These are phyloP conservation scores for Mortierella alpina DNA, from an alignment of 192 early-diverging fungal species.

Conservation along the genomic window DNA sequence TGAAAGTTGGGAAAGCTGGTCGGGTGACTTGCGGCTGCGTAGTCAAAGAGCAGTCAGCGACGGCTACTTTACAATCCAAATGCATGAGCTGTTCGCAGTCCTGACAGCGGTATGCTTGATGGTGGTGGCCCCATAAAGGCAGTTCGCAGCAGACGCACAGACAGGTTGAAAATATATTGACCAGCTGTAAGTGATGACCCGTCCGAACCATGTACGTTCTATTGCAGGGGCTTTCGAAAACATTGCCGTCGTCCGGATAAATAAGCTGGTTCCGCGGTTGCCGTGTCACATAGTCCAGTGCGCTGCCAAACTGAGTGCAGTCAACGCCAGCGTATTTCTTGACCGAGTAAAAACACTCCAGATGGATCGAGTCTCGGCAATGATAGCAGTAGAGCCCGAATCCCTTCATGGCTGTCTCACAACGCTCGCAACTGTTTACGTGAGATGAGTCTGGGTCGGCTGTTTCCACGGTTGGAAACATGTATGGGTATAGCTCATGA, in stretches of 20 bases:
- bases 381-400: slow-evolving; percentile 66
- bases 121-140: slow-evolving; percentile 66
- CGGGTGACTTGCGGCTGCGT: slow-evolving; percentile 15
- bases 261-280: slow-evolving; percentile 24
- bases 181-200: slow-evolving; percentile 62
- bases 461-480: slow-evolving; percentile 22
- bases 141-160: slow-evolving; percentile 61
- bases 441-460: not conserved
- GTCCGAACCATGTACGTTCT: slow-evolving; percentile 20
- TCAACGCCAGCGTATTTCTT: slow-evolving; percentile 37
- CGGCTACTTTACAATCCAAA: slow-evolving; percentile 37
- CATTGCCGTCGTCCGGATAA: slow-evolving; percentile 14
- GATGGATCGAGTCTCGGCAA: slow-evolving; percentile 61
- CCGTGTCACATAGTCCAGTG: slow-evolving; percentile 23
- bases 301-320: slow-evolving; percentile 13
- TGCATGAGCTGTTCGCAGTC: slow-evolving; percentile 64
- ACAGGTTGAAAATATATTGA: slow-evolving; percentile 65
- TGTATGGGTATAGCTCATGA: slow-evolving; percentile 47
- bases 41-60: slow-evolving; percentile 1
- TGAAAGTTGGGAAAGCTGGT: slow-evolving; percentile 44
- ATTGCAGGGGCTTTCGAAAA: slow-evolving; percentile 3
- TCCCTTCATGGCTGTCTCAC: slow-evolving; percentile 45
- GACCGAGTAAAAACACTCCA: slow-evolving; percentile 60
- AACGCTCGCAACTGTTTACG: slow-evolving; percentile 20
- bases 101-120: slow-evolving; percentile 67